Base-by-base conservation (phyloP, 108 stramenopile species). In the Nannochloropsis gaditana region DNA sequence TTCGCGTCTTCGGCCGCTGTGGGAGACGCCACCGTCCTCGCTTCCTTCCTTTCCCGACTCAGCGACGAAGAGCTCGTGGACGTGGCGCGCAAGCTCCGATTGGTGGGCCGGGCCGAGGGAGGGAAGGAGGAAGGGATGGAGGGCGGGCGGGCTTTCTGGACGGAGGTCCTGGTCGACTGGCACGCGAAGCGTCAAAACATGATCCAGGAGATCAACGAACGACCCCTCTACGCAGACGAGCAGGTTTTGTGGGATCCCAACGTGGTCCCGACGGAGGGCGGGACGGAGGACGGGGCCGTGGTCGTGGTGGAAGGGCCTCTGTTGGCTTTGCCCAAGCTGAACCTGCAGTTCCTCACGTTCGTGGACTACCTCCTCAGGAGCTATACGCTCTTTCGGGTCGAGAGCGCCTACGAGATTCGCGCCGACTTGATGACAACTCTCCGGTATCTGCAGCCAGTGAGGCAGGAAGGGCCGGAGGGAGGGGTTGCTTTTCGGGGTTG, bases 351-450 rank as follows among this genome's bases (percentile, higher is more conserved):
- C 85, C 91, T 98, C 31, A 96, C 96, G 5, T 92, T 93, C 79
- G 88, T 91, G 43, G 97, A 98, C 89, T 97, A 97, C 90, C 86
- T 98, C 9, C 83, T 94, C 44, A 92, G 97, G 19, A 95, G 93
- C 88, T 98, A 95, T 90, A 92, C 94, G 41, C 91, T 98, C 44
- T 94, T 94, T 50, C 93, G 94, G 21, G 84, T 97, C 17, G 96
- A 97, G 90, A 93, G 91, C 50, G 95, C 97, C 2, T 96, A 96
- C 84, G 96, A 95, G 85, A 96, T 98, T 83, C 91, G 97, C 43
- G 90, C 90, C 3, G 97, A 97, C 86, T 84, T 98, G 79, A 93
- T 95, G 9, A 93, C 96, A 87, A 95, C 95, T 0, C 89, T 98
- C 21, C 91, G 91, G 47, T 92, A 96, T 92, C 79, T 90, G 89